Conservation (phyloP, 805 yeast genomes). For the Candida odintsovae region DNA sequence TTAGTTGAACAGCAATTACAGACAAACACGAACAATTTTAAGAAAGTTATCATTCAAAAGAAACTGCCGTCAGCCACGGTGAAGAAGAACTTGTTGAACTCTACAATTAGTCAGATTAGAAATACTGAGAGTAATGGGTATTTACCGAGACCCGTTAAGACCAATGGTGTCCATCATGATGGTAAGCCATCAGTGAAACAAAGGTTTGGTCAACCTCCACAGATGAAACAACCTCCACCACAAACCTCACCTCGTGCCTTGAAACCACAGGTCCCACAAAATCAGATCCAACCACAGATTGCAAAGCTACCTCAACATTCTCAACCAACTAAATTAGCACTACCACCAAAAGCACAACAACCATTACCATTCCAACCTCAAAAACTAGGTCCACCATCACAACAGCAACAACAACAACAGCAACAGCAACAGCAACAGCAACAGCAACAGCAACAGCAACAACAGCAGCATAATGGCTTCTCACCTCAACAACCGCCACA, state of each 20-base stretch:
- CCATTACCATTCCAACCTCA: neutral
- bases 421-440: too few relatives aligned
- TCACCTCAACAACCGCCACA: neutral
- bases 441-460: too few relatives aligned
- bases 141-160: neutral
- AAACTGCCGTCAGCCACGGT: slow-evolving; percentile 15
- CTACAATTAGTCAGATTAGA: slow-evolving; percentile 22
- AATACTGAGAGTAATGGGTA: slow-evolving; percentile 1
- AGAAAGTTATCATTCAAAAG: slow-evolving; percentile 15
- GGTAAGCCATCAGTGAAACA: neutral
- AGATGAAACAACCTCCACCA: slow-evolving; percentile 11
- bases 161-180: neutral
- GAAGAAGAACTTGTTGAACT: slow-evolving; percentile 20
- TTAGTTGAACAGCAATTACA: slow-evolving; percentile 24
- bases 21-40: slow-evolving; percentile 11
- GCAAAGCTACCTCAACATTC: neutral
- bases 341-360: neutral
- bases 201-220: neutral
- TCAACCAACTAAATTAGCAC: neutral
- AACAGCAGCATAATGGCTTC: neutral
- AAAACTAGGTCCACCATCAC: neutral
- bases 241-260: neutral
- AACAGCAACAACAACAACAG: too few relatives aligned
- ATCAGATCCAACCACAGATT: neutral
- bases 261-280: neutral